These are phyloP conservation scores for Haplosporangium sp. DNA, from an alignment of 371 early-diverging fungal species.

Conservation along the genomic window DNA sequence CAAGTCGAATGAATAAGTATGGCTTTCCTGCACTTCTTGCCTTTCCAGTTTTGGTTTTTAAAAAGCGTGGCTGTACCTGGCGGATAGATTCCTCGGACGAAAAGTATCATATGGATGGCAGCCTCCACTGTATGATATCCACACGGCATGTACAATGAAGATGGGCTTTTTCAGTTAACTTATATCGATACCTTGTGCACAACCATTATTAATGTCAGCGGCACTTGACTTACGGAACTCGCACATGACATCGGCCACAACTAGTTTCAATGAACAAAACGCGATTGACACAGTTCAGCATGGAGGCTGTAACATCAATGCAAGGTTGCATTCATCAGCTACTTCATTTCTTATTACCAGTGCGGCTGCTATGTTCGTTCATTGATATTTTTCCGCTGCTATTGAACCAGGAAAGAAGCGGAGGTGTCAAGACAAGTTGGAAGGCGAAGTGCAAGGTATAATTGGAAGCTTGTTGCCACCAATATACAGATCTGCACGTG, in stretches of 20 bases:
- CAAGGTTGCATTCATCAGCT: background rate
- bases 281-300: background rate
- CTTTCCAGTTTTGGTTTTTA: background rate
- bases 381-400: background rate
- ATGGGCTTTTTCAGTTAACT: background rate
- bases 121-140: conserved; percentile 29
- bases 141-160: background rate
- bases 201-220: background rate
- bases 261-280: background rate
- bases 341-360: background rate
- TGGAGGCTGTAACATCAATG: no score
- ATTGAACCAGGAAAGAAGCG: background rate
- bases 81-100: conserved; percentile 47
- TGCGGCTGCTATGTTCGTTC: background rate
- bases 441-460: background rate
- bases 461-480: background rate
- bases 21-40: background rate
- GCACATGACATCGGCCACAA: conserved; percentile 17
- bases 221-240: conserved; percentile 10
- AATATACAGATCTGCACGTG: background rate
- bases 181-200: background rate
- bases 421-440: background rate
- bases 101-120: conserved; percentile 50
- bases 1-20: background rate
- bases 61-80: conserved; percentile 30